phyloP scores from a whole-genome alignment of 1,284 basidiomycete genomes.

The Sanghuangporus weigelae region DNA sequence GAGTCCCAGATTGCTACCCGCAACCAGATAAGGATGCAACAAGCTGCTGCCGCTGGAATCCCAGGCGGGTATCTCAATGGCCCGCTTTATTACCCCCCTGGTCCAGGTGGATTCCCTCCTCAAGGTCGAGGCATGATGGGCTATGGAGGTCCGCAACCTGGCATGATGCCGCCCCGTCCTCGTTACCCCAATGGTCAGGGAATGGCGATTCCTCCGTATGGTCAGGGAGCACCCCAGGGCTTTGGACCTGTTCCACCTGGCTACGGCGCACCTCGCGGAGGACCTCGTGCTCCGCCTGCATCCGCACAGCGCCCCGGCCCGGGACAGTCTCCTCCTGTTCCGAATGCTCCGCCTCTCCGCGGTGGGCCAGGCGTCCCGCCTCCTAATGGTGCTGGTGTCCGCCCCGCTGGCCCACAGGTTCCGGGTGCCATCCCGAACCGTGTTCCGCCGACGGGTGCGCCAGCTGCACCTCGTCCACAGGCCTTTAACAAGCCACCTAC shows the following conservation, averaged over 20 bases:
- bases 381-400: slow-evolving; percentile 48
- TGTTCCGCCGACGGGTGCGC: slow-evolving; percentile 24
- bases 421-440: slow-evolving; percentile 36
- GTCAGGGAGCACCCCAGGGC: slow-evolving; percentile 60
- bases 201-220: slow-evolving; percentile 72
- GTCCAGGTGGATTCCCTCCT: slow-evolving; percentile 74
- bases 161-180: slow-evolving; percentile 84
- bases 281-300: slow-evolving; percentile 26
- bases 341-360: slow-evolving; percentile 19
- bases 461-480: slow-evolving; percentile 28
- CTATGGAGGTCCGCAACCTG: slow-evolving; percentile 62
- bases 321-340: slow-evolving; percentile 24
- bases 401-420: slow-evolving; percentile 35
- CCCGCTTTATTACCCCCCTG: slow-evolving; percentile 86
- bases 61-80: slow-evolving; percentile 80
- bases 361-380: slow-evolving; percentile 46
- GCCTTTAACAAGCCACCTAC: slow-evolving; percentile 20
- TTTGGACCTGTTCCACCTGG: slow-evolving; percentile 58
- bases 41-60: slow-evolving; percentile 82
- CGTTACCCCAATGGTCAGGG: slow-evolving; percentile 79
- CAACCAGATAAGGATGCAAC: slow-evolving; percentile 92
- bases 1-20: slow-evolving; percentile 98
- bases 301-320: slow-evolving; percentile 21
- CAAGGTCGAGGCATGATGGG: slow-evolving; percentile 80
- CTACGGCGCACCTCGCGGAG: slow-evolving; percentile 50